Base-by-base conservation (phyloP, 2,329 filamentous ascomycete genomes). In the Fusarium nisikadoi region DNA sequence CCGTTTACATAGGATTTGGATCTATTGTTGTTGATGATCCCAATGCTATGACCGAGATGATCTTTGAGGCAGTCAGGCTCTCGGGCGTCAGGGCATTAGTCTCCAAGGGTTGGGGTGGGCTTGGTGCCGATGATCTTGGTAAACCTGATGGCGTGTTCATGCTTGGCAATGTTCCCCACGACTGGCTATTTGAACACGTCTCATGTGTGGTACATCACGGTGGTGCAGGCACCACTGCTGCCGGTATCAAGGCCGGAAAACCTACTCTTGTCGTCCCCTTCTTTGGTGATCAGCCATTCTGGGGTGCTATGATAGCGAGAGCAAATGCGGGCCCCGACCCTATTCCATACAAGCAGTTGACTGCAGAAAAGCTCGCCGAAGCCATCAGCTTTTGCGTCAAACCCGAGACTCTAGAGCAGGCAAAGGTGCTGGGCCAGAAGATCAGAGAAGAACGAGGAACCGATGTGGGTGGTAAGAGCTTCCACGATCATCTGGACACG, bases 221-320 rank as follows among this genome's bases (percentile, higher is more conserved):
- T 27, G 94, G 94, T 64, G 94, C 94, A 13, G 94, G 94, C 23
- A 97, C 94, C 6, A 97, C 94, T 3, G 94, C 94, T 2, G 93
- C 94, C 2, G 94, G 94, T n/a, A 93, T 97, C 68, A 89, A 92
- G 23, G 89, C 91, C 3, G 94, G 94, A 29, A 91, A 91, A 59
- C 94, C 94, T 4, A 97, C 94, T 0, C 88, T 96, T 4, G 87
- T 97, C 6, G 90, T 97, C 0, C 94, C 94, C 0, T 97, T 97
- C 83, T 97, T 95, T 77, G 93, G 93, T 4, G 93, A 95, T 75
- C 93, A 95, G 79, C 91, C 91, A 1, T 95, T 95, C 77, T 95
- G 93, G 93, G 93, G 93, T 12, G 86, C 90, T 14, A 94, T 95
- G 87, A 89, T 94, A 42, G 87, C 90, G 0, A 87, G 85, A 65